phyloP scores from a whole-genome alignment of 2,329 filamentous ascomycete species.

The Emericellopsis atlantica region DNA sequence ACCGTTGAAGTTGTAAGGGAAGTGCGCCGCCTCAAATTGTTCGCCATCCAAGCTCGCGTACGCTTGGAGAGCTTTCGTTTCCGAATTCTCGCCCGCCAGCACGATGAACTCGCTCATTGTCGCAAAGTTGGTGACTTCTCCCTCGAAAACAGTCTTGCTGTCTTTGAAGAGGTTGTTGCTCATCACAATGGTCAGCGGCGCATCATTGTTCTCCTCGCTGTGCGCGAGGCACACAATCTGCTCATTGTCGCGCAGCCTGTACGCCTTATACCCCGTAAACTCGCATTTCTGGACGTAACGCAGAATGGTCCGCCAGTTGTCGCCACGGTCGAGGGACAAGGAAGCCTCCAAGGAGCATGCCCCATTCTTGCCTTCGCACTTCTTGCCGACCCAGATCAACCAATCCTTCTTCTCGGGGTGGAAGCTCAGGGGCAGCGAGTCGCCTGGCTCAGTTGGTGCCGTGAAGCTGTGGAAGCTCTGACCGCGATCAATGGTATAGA shows the following conservation, averaged over 20 bases:
- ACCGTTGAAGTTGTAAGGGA: constrained; percentile 75
- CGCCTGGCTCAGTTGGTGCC: constrained; percentile 42
- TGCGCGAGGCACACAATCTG: constrained; percentile 46
- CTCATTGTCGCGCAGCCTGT: constrained; percentile 35
- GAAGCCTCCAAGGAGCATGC: constrained; percentile 65
- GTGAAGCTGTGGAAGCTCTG: constrained; percentile 62
- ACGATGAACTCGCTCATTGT: constrained; percentile 97
- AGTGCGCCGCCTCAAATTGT: constrained; percentile 70
- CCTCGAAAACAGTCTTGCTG: constrained; percentile 40
- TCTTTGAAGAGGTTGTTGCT: constrained; percentile 69
- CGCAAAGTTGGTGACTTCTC: constrained; percentile 64
- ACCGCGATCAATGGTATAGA: constrained; percentile 74
- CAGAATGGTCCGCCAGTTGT: constrained; percentile 63
- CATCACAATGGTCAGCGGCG: constrained; percentile 57
- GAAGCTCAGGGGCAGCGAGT: constrained; percentile 49
- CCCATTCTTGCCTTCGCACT: constrained; percentile 45
- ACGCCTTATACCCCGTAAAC: constrained; percentile 60
- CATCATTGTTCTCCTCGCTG: constrained; percentile 46
- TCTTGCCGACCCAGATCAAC: constrained; percentile 79
- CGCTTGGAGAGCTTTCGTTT: constrained; percentile 57
- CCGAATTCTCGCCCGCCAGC: constrained; percentile 62
- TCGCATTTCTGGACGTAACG: constrained; percentile 72
- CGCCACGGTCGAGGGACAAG: constrained; percentile 66
- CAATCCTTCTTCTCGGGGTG: constrained; percentile 79
- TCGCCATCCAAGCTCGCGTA: constrained; percentile 77